Evolutionary conservation across 345 rosid genomes (phyloP).

Genomic region (Bretschneidera sinensis): DNA sequence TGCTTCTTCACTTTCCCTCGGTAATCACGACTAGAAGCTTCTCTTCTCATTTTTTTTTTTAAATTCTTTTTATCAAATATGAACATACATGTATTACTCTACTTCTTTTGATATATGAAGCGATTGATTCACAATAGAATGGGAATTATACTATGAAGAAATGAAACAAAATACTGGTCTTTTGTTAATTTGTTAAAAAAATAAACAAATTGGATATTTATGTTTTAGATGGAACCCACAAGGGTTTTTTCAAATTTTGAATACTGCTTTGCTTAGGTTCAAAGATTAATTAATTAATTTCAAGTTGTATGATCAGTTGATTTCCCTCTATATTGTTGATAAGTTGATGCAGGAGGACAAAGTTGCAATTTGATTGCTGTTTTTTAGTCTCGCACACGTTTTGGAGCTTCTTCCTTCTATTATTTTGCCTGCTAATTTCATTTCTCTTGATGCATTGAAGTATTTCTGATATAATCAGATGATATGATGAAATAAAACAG

Average conservation of each 20-base stretch:
- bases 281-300: no score
- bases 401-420: neutral
- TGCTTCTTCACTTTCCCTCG: slow-evolving; percentile 56
- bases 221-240: slow-evolving; percentile 1
- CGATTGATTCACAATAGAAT: slow-evolving; percentile 6
- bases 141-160: neutral
- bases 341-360: neutral
- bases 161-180: neutral
- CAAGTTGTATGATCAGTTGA: neutral
- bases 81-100: slow-evolving; percentile 12
- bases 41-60: neutral
- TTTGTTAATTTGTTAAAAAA: neutral
- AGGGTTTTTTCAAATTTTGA: slow-evolving; percentile 1
- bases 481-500: no score
- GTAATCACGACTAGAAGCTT: slow-evolving; percentile 29
- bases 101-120: slow-evolving; percentile 7
- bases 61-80: slow-evolving; percentile 8
- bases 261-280: neutral
- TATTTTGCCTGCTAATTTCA: neutral
- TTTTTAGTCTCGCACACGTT: neutral
- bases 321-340: neutral
- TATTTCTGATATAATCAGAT: neutral
- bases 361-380: no score
- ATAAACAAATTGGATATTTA: slow-evolving; percentile 7
- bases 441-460: neutral